Conservation (phyloP, 257 asterid species). For the Solanum pennellii region DNA sequence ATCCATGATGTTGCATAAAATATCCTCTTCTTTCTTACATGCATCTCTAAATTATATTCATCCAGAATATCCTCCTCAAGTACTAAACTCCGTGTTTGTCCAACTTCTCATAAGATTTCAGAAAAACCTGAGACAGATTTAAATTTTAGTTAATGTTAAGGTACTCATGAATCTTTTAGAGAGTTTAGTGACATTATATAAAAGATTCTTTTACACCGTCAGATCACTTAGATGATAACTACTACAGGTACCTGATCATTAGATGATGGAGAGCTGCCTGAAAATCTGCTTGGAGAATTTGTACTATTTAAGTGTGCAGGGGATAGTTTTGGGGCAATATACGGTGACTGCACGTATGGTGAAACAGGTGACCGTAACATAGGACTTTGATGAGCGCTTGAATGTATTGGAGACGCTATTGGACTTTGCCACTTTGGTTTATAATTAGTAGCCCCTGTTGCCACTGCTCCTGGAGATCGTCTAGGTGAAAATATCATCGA, state of each 20-base stretch:
- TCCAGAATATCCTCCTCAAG: not conserved
- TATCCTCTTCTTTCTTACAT: not conserved
- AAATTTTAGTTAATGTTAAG: not conserved
- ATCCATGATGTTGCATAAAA: not conserved
- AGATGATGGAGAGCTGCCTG: constrained; percentile 11
- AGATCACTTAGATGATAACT: not conserved
- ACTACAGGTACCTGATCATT: constrained; percentile 17
- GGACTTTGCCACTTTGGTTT: constrained; percentile 17
- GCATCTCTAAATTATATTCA: not conserved
- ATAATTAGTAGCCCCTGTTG: not conserved
- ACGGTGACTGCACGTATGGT: constrained; percentile 19
- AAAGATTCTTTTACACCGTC: not conserved
- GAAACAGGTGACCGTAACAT: constrained; percentile 26
- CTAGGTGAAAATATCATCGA: constrained; percentile 22
- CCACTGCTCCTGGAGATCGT: constrained; percentile 24
- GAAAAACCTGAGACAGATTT: not conserved
- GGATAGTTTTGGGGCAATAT: constrained; percentile 7
- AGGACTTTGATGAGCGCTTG: constrained; percentile 19
- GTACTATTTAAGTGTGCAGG: not conserved
- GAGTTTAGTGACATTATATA: too few species aligned
- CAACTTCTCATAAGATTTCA: constrained; percentile 5
- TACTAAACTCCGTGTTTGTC: not conserved
- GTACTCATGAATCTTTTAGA: not conserved
- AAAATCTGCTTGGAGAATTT: constrained; percentile 14
- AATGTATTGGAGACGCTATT: constrained; percentile 14